These are phyloP conservation scores for Umbelopsis ramanniana DNA, from an alignment of 192 early-diverging fungal species.

Conservation along the genomic window DNA sequence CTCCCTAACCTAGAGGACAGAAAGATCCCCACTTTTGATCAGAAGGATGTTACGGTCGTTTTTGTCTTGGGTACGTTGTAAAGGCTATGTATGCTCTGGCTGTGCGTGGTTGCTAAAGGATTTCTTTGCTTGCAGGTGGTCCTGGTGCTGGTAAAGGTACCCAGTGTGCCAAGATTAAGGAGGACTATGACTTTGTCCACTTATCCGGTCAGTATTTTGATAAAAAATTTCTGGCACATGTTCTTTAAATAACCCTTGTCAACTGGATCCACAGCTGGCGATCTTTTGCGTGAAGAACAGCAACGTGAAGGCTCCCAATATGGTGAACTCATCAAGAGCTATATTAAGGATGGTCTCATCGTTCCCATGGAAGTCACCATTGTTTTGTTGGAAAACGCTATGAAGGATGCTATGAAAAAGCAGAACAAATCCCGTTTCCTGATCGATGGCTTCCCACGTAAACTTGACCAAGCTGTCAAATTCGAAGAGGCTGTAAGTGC, in stretches of 20 bases:
- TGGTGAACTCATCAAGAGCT: conserved; percentile 90
- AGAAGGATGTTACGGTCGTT: conserved; percentile 40
- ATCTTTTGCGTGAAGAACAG: conserved; percentile 92
- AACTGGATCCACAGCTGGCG: conserved; percentile 68
- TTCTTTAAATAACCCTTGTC: not conserved
- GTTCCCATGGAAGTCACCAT: conserved; percentile 97
- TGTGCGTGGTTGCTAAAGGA: no score
- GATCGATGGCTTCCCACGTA: conserved; percentile 97
- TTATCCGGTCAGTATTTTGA: conserved; percentile 69
- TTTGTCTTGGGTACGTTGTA: conserved; percentile 42
- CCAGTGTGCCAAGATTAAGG: conserved; percentile 85
- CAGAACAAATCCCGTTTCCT: conserved; percentile 70
- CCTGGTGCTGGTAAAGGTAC: conserved; percentile 96
- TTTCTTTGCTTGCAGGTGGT: conserved; percentile 49
- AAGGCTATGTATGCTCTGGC: no score
- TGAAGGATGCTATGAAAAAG: conserved; percentile 69
- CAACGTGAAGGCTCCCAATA: conserved; percentile 79
- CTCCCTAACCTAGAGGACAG: conserved; percentile 13
- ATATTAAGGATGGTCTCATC: conserved; percentile 93
- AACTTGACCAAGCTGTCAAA: conserved; percentile 89
- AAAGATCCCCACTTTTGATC: conserved; percentile 30
- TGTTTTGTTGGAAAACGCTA: conserved; percentile 86
- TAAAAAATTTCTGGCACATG: not conserved
- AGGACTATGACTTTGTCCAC: conserved; percentile 93
- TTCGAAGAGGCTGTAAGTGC: conserved; percentile 87